Base-by-base conservation (phyloP, 257 asterid species). In the Primulina eburnea region DNA sequence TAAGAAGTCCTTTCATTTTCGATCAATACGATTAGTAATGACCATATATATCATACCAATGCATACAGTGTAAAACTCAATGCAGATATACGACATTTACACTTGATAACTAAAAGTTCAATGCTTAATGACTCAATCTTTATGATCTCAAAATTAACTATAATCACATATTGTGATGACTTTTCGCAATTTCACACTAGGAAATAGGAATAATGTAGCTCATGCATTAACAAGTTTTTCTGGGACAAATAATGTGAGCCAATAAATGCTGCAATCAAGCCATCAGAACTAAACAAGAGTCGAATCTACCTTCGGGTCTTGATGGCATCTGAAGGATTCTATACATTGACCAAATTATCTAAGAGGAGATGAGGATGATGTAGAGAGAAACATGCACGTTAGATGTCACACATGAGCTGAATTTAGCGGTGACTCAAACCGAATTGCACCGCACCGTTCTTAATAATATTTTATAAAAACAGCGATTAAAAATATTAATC, bases 211-310 rank as follows among this genome's bases (percentile, higher is more conserved):
- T 20, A 37, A 18, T 8, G 58, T 16, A 40, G 43, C 32, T 52
- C 57, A 20, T 24, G 55, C 75, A 67, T 50, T 71, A 61, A 30
- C 33, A 60, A 53, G 57, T 66, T 50, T 60, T 33, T 50, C 1
- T 50, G 20, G 20, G 20, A 50, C 8, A 16, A 50, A 4, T 50
- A 16, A 50, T 5, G 5, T 35, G 17, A 14, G 14, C 16, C 53
- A 37, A n/a, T 18, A 20, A 37, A 18, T 17, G 9, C n/a, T 20
- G 40, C 33, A 37, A 26, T 18, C 32, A 37, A 64, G 32, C 28
- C 24, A 8, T 11, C 52, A 50, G 56, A 50, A 16, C 21, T 1
- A 16, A 50, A 14, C n/a, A 43, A 43, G 55, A 43, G n/a, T 12
- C 0, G 55, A 11, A 43, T 47, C 8, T 8, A 16, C 2, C 57